Evolutionary conservation across 1,284 basidiomycete species (phyloP).

Genomic region (Fomitopsis betulina): DNA sequence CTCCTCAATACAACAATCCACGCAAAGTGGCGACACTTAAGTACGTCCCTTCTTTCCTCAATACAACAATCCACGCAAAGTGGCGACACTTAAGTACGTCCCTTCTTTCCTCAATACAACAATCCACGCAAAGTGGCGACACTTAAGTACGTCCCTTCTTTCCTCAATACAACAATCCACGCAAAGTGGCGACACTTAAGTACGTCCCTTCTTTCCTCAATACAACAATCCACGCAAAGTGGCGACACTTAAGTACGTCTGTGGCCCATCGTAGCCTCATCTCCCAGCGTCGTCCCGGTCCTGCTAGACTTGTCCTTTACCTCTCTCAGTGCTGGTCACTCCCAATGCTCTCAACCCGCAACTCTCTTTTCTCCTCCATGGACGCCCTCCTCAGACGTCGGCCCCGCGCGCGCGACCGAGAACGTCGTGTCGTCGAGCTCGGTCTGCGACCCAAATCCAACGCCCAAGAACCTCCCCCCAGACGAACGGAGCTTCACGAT

Average conservation of each 20-base stretch:
- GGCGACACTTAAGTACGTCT: background rate
- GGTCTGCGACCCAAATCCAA: background rate
- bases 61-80: background rate
- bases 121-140: background rate
- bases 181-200: background rate
- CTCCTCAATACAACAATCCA: background rate
- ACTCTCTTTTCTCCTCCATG: background rate
- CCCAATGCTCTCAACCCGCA: background rate
- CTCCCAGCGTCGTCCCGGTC: background rate
- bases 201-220: background rate
- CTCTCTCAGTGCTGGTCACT: constrained; percentile 8
- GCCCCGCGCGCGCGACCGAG: background rate
- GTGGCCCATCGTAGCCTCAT: background rate
- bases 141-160: background rate
- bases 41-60: background rate
- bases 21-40: background rate
- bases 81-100: background rate
- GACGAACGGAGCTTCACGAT: constrained; percentile 9
- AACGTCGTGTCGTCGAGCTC: background rate
- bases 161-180: background rate
- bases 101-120: background rate
- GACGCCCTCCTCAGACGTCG: constrained; percentile 1
- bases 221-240: background rate
- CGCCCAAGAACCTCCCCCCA: background rate
- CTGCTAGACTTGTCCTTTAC: background rate